phyloP scores from a whole-genome alignment of 768 basidiomycete species.

The Auricularia cornea region DNA sequence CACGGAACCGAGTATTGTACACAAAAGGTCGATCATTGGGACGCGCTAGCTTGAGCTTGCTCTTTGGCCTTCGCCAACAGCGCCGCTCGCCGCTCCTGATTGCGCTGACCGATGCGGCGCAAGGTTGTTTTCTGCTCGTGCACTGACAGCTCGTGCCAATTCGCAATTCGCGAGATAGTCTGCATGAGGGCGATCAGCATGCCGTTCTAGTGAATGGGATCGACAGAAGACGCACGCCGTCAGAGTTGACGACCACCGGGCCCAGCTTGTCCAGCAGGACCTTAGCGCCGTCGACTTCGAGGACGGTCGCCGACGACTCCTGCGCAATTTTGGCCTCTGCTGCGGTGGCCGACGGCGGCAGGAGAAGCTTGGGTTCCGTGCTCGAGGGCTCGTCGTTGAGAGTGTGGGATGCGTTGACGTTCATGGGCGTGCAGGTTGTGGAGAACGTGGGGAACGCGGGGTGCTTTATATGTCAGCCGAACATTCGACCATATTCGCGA shows the following conservation, averaged over 20 bases:
- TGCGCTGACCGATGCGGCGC: background rate
- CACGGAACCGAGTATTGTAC: too few relatives aligned
- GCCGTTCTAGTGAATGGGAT: background rate
- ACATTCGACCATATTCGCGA: background rate
- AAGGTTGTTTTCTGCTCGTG: background rate
- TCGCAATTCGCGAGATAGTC: background rate
- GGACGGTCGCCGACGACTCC: background rate
- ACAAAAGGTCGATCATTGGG: too few relatives aligned
- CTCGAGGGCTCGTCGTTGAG: background rate
- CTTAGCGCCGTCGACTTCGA: background rate
- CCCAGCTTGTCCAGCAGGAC: background rate
- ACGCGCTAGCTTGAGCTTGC: background rate
- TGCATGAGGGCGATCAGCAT: background rate
- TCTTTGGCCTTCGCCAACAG: background rate
- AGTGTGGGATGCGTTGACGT: background rate
- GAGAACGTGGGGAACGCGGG: background rate
- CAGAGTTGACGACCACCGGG: background rate
- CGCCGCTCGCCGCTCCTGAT: background rate
- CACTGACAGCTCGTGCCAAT: background rate
- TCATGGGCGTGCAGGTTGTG: background rate
- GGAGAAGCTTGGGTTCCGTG: background rate
- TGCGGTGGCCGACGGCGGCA: background rate
- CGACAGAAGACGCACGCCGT: background rate
- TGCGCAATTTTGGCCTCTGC: background rate
- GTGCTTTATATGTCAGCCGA: background rate